phyloP scores from a whole-genome alignment of 2,329 filamentous ascomycete genomes.

The Paraphoma chrysanthemicola region DNA sequence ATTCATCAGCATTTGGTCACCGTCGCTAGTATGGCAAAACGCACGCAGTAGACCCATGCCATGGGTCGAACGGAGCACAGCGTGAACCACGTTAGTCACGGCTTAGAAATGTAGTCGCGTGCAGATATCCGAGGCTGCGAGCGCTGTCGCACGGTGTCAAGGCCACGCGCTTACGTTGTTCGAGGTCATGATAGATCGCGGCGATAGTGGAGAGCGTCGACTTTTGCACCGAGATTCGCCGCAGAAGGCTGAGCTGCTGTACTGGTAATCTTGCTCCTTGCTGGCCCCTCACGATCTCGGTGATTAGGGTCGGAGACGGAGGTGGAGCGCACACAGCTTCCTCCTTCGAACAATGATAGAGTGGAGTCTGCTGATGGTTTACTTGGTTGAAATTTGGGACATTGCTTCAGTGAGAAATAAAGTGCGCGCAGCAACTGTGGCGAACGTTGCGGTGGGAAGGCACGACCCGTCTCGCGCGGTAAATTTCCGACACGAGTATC shows the following conservation, averaged over 20 bases:
- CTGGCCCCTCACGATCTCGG: background rate
- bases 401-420: too few relatives aligned
- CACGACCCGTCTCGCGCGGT: background rate
- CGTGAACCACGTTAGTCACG: conserved; percentile 12
- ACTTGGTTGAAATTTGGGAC: too few relatives aligned
- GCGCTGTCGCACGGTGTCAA: background rate
- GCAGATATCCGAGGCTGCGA: background rate
- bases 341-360: conserved; percentile 1
- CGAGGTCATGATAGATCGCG: conserved; percentile 13
- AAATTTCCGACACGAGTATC: background rate
- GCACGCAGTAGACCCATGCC: background rate
- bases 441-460: background rate
- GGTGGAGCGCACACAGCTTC: background rate
- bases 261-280: background rate
- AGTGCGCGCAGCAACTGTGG: too few relatives aligned
- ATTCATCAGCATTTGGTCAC: conserved; percentile 26
- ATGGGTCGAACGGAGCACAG: background rate
- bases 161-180: conserved; percentile 10
- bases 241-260: background rate
- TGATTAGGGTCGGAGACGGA: background rate
- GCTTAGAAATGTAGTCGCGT: conserved; percentile 9
- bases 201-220: background rate
- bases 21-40: background rate
- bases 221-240: background rate
- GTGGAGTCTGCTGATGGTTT: background rate